Evolutionary conservation across 2,329 filamentous ascomycete genomes (phyloP), one percentile per base, ranked within the genome.

Genomic region (Aspergillus fischeri): DNA sequence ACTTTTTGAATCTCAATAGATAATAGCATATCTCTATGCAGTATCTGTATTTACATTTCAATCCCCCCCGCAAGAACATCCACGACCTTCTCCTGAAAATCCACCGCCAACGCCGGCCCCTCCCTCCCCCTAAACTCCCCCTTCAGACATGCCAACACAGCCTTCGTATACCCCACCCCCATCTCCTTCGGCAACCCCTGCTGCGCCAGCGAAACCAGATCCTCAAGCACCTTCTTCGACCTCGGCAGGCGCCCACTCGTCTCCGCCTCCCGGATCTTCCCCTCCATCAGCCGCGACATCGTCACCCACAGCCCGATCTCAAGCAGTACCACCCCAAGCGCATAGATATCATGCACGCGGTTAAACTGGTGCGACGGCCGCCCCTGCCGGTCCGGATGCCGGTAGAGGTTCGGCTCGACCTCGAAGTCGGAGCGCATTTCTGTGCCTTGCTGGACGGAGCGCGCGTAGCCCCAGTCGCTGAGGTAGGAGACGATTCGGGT

Each of bases 251-350:
- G 59, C n/a, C 66, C 63, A 14, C 44, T 66, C n/a, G 49, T 59
- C 52, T 65, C 42, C 9, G 60, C 62, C 11, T 68, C 63, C 21
- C 61, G 55, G 28, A 66, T 68, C n/a, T 61, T 59, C 8, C 54
- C 54, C 35, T 66, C 63, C 44, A 71, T 67, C 9, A 73, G 52
- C 27, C 66, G 60, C 17, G 62, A 70, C 11, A 69, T 47, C 1
- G 69, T 70, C 53, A 63, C 64, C 68, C 68, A 72, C 11, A 71
- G 47, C 1, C 70, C 72, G 42, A 77, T 74, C 60, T 76, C 75
- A 0, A 77, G 61, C 8, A 77, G 61, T 0, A 76, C 65, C 6
- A 76, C 73, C 3, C 74, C 74, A 10, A 76, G 59, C 2, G 73
- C 65, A 56, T 76, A 76, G 21, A 76, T 70, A 51, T 77, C 74